A percentile compares a stretch with the other conserved stretches of the same genome.
Evolutionary conservation across 1,284 basidiomycete species (phyloP).

Genomic region (Tylopilus sp.): DNA sequence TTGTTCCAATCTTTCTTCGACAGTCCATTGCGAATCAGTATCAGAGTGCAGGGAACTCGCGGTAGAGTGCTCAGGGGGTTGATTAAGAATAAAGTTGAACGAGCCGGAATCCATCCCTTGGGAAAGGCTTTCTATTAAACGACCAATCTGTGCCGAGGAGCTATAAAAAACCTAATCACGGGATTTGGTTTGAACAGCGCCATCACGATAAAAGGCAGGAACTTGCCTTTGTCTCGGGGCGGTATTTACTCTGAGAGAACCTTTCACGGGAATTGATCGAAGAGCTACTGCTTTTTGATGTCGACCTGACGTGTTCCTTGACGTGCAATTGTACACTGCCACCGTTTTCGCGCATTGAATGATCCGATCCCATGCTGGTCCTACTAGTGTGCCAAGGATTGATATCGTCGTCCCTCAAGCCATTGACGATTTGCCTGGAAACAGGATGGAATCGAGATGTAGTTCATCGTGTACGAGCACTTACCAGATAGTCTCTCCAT

Average conservation of each 20-base stretch:
- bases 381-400: slow-evolving; percentile 64
- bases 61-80: slow-evolving; percentile 45
- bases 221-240: slow-evolving; percentile 76
- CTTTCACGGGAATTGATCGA: slow-evolving; percentile 61
- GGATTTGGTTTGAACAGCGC: slow-evolving; percentile 9
- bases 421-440: slow-evolving; percentile 75
- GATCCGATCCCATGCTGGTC: slow-evolving; percentile 69
- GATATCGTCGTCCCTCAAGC: slow-evolving; percentile 69
- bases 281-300: slow-evolving; percentile 58
- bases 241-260: slow-evolving; percentile 44
- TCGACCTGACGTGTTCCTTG: slow-evolving; percentile 65
- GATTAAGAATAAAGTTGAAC: slow-evolving; percentile 59
- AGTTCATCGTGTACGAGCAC: slow-evolving; percentile 21
- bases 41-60: slow-evolving; percentile 59
- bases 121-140: slow-evolving; percentile 73
- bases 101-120: slow-evolving; percentile 73
- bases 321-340: slow-evolving; percentile 62
- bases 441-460: slow-evolving; percentile 6
- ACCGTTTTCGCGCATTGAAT: slow-evolving; percentile 51
- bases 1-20: slow-evolving; percentile 70
- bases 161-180: slow-evolving; percentile 68
- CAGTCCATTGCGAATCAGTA: slow-evolving; percentile 58
- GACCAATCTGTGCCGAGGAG: slow-evolving; percentile 69
- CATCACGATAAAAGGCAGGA: slow-evolving; percentile 17
- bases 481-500: slow-evolving; percentile 78